A percentile compares a stretch with the other conserved stretches of the same genome.
Evolutionary conservation across 179 eudicot species (phyloP).

Genomic region (Amaranthus tricolor): DNA sequence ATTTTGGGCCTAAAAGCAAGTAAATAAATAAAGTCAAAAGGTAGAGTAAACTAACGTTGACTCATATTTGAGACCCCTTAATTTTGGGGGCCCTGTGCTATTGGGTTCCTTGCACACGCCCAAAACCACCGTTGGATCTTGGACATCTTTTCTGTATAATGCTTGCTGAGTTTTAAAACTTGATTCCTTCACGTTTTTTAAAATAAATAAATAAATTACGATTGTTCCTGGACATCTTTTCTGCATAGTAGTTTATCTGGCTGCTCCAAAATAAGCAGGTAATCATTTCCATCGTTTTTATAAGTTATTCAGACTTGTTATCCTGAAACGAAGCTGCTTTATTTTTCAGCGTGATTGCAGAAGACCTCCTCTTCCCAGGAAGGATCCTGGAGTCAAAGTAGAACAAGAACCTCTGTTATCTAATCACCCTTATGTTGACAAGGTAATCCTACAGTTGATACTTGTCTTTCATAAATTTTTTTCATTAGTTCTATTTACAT

Average conservation of each 20-base stretch:
- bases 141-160: no score
- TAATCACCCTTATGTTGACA: constrained; percentile 91
- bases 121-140: no score
- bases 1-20: no score
- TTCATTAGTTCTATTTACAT: background rate
- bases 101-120: no score
- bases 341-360: constrained; percentile 80
- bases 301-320: background rate
- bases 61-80: no score
- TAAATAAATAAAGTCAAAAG: no score
- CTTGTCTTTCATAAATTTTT: background rate
- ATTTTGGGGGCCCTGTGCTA: no score
- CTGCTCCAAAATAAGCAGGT: background rate
- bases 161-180: background rate
- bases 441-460: constrained; percentile 42
- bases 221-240: background rate
- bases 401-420: constrained; percentile 87
- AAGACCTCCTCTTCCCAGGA: constrained; percentile 87
- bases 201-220: no score
- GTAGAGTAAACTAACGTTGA: no score
- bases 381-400: constrained; percentile 74
- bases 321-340: constrained; percentile 6
- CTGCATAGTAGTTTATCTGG: background rate
- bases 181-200: background rate
- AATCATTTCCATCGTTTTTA: background rate